Base-by-base conservation (phyloP, 495 filamentous ascomycete species). In the Penicillium subrubescens region DNA sequence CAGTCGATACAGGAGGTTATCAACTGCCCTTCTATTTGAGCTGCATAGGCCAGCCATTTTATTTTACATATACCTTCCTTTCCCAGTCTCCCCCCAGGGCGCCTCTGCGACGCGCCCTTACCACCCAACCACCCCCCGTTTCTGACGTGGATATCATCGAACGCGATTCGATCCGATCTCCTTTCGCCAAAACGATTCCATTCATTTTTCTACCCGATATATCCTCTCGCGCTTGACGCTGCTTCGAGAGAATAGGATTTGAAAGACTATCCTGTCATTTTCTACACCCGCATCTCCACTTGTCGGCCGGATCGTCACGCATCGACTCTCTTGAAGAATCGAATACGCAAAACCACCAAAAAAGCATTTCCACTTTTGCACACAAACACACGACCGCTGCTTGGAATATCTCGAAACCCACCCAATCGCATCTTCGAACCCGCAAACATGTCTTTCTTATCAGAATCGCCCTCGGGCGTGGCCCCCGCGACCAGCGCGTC, bases 31-130 rank as follows among this genome's bases (percentile, higher is more conserved):
- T 69, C 61, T 55, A 69, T 69, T 58, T 57, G 60, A 73, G 77
- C 78, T 81, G 78, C 78, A 67, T 81, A 74, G 78, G 78, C 69
- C 78, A 76, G 78, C 77, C 73, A 71, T 73, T 71, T 70, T 70
- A 67, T 68, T 19, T 31, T 34, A 31, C 19, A 54, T 65, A 51
- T 62, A 29, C 69, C 48, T 64, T 69, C 73, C 57, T 61, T 66
- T 68, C 58, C 54, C 54, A 41, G 51, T n/a, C 51, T 54, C n/a
- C 51, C 54, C 62, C 61, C 66, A 65, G 71, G 67, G 74, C 75
- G 78, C 78, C 68, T 79, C 78, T 77, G 78, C 72, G 78, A 81
- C 78, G 77, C 76, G 74, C 72, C 74, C 71, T 69, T 71, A 57
- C 56, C 39, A 67, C 67, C 64, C 74, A 70, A 72, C 69, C 71